Evolutionary conservation across 202 grass and related monocot genomes (phyloP).

Genomic region (Saccharum hybrid): DNA sequence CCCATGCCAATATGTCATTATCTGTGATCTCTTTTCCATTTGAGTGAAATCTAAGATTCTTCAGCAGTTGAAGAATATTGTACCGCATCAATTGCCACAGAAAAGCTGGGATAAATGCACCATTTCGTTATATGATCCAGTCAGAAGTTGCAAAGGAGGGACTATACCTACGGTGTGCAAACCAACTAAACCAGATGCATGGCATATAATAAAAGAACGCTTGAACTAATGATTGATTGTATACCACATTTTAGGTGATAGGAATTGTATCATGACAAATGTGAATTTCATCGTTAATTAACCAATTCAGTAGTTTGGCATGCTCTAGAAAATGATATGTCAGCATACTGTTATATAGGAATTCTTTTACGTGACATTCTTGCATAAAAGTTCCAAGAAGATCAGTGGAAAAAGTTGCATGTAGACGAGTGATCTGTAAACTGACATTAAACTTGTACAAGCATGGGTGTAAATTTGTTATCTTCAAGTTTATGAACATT

Average conservation of each 20-base stretch:
- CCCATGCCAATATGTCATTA: slow-evolving; percentile 82
- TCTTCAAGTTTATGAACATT: slow-evolving; percentile 22
- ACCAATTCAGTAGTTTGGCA: background rate
- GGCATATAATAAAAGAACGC: background rate
- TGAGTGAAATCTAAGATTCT: slow-evolving; percentile 83
- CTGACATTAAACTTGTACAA: slow-evolving; percentile 21
- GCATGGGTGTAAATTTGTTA: background rate
- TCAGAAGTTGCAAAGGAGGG: background rate
- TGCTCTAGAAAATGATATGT: background rate
- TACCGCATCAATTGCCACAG: slow-evolving; percentile 97
- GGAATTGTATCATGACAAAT: background rate
- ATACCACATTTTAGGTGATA: background rate
- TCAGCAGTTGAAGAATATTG: slow-evolving; percentile 92
- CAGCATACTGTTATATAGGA: background rate
- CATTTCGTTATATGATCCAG: slow-evolving; percentile 23
- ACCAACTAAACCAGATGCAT: slow-evolving; percentile 9
- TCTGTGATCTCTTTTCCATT: slow-evolving; percentile 89
- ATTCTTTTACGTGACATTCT: slow-evolving; percentile 3
- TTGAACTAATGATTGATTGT: background rate
- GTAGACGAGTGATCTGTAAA: background rate
- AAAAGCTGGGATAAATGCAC: slow-evolving; percentile 58
- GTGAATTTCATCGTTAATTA: background rate
- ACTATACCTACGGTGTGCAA: background rate
- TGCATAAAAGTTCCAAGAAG: background rate
- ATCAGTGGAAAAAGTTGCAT: slow-evolving; percentile 11